Evolutionary conservation across 495 filamentous ascomycete species (phyloP), one percentile per base, ranked within the genome.

Genomic region (Talaromyces nanjingensis): DNA sequence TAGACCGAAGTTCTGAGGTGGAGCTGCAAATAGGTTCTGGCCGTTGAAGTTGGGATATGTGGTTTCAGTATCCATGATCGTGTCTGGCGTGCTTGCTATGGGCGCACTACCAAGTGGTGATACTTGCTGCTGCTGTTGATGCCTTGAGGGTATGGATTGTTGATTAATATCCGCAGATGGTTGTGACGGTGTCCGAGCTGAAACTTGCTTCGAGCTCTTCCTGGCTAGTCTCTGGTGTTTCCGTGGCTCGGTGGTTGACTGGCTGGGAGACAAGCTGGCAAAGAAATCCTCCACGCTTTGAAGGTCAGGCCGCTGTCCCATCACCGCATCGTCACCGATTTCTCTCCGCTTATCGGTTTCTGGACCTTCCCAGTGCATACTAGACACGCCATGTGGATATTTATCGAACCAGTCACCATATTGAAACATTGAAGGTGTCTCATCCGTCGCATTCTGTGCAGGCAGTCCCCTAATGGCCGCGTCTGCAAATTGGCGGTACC

Each of bases 391-490:
- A 68, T 94, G 91, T 1, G 94, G 94, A 76, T 97, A 97, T 67
- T 91, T 87, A 70, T 93, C 87, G 70, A 97, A 97, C 94, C 94
- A 98, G 74, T 98, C 94, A 39, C 93, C 93, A 68, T 98, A 98
- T 70, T 97, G 93, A 77, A 97, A 93, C 72, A 97, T 91, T 12
- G 78, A 76, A 1, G 83, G 76, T 22, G 85, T 86, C 45, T 86
- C 75, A 59, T 84, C 80, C 62, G 76, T 80, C 5, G 42, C 5
- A 2, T 78, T 73, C 33, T 77, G 79, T 58, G 84, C 75, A 24
- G 74, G 69, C 29, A 76, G 72, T 31, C 75, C 77, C 59, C 74
- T 75, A 60, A 77, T 75, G 27, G 87, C 84, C 33, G 89, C 89
- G 74, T 97, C 92, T 31, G 91, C 89, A 70, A 91, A 93, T 33